Evolutionary conservation across 306 rosid genomes (phyloP).

Genomic region (Medicago arabica): DNA sequence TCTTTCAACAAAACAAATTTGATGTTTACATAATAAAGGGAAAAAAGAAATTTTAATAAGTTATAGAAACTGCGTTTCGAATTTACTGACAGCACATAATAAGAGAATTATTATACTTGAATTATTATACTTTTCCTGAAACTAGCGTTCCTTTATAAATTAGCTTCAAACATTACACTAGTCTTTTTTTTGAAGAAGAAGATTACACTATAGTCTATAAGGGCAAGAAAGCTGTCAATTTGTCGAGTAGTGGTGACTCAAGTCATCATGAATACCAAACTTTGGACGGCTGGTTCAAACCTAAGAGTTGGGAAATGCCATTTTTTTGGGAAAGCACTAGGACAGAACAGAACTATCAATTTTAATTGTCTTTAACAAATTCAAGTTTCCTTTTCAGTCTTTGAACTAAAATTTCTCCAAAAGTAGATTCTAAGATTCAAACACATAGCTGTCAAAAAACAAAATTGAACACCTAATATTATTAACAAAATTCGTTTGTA

Average conservation of each 20-base stretch:
- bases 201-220: neutral
- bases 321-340: neutral
- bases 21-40: no score
- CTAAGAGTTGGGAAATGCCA: no score
- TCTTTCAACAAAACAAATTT: no score
- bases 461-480: neutral
- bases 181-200: no score
- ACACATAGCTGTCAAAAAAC: neutral
- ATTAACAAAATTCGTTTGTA: neutral
- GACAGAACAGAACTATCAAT: neutral
- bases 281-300: neutral
- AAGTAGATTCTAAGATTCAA: neutral
- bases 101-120: no score
- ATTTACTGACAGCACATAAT: no score
- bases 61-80: no score
- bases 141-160: neutral
- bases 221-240: constrained; percentile 4
- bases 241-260: constrained; percentile 5
- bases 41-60: no score
- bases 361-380: neutral
- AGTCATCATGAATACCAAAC: neutral
- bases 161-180: neutral
- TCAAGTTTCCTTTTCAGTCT: neutral
- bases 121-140: neutral
- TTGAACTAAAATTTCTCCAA: neutral